Evolutionary conservation across 345 rosid genomes (phyloP), one percentile per base, ranked within the genome.

Genomic region (Reutealis trisperma): DNA sequence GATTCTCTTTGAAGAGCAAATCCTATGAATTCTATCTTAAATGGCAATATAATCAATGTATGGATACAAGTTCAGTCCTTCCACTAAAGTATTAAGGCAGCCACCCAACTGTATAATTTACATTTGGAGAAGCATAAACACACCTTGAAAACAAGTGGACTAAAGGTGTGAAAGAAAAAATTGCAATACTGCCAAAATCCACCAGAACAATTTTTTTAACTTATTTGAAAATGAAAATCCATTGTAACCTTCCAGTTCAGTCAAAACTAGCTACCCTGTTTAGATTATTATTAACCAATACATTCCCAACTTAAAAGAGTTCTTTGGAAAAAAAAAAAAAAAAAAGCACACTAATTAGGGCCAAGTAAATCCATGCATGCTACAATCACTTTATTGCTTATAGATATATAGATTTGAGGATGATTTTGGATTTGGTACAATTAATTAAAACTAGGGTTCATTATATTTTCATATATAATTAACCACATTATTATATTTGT

Each of bases 371-470:
- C 49, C 59, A 57, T 37, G 30, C 49, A 71, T 55, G 27, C 47
- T 14, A 22, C 14, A 13, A 14, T 67, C 4, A 45, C 27, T 67
- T 67, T 47, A 45, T 69, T 69, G 25, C 72, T 49, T 51, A 15
- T 52, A 52, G 57, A 52, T 52, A 15, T 13, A 51, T 0, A 52
- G 15, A 9, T 37, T 37, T 60, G 32, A 5, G 10, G 19, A 27
- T 62, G 32, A 34, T 70, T 12, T 70, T 18, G 73, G 73, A 52
- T 41, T 25, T 72, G 22, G 67, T 27, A 59, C 67, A 42, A 16
- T 42, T 13, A 9, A 60, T 41, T 41, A 70, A 30, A 70, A 54
- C 8, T n/a, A 27, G 22, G 52, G 70, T 21, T 42, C 16, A 66
- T 54, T 54, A 9, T 42, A 11, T 41, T 54, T 54, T 54, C 58